Evolutionary conservation across 805 yeast genomes (phyloP), one percentile per base, ranked within the genome.

Genomic region (Starmera dryadoides): DNA sequence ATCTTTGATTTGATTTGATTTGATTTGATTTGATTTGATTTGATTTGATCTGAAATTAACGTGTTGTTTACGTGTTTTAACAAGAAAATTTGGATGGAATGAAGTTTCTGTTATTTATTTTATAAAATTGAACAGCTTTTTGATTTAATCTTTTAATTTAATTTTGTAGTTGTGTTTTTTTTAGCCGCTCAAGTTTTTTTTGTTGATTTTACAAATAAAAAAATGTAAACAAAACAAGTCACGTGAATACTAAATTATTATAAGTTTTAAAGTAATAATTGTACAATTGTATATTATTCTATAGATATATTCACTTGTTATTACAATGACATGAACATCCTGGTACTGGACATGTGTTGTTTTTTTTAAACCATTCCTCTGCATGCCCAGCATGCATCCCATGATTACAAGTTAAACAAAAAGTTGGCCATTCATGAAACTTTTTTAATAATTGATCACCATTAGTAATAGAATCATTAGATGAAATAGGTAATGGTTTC

Each of bases 381-480:
- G 97, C 97, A 58, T 91, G 98, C 4, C 84, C 88, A 0, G 95
- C 88, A 62, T 91, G 98, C 76, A 81, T 81, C 1, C 96, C 95
- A 52, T 91, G 98, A 55, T 84, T 86, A 56, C 98, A 91, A 26
- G 81, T 76, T 46, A 91, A 62, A 53, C 98, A 91, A 61, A 87
- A 87, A 48, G 93, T 86, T 48, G 91, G 88, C 95, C 96, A 87
- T 45, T 83, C 82, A 42, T 78, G 73, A 56, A 84, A 76, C 42
- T 52, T 51, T 20, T 48, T 41, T 4, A 46, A 21, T 22, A 41
- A 48, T 18, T 43, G 52, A n/a, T 53, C 54, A 44, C 64, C 41
- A 41, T 48, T 21, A 10, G 23, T n/a, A 10, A 30, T 17, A 25
- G 9, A 9, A 11, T 30, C 32, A 2, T 21, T 17, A 2, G 34